Evolutionary conservation across 2,329 filamentous ascomycete genomes (phyloP).

Genomic region (Fusarium phyllophilum): DNA sequence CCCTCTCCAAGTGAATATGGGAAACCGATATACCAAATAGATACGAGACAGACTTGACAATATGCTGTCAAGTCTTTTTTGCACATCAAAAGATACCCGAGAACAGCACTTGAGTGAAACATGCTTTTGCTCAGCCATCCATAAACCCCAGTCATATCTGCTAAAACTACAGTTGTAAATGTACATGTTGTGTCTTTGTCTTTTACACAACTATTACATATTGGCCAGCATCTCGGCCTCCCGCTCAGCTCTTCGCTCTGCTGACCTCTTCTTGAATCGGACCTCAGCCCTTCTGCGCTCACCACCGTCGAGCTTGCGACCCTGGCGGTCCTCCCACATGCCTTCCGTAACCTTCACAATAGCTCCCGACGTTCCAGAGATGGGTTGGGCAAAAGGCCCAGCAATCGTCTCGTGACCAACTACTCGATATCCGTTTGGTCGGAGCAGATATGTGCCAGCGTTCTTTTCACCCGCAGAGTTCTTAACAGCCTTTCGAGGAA

Average conservation of each 20-base stretch:
- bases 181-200: slow-evolving; percentile 39
- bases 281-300: slow-evolving; percentile 90
- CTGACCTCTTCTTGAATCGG: slow-evolving; percentile 83
- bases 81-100: neutral
- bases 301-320: slow-evolving; percentile 94
- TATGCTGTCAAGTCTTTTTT: neutral
- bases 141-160: slow-evolving; percentile 31
- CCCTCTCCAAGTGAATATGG: no score
- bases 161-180: slow-evolving; percentile 47
- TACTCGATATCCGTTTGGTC: slow-evolving; percentile 67
- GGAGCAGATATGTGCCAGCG: slow-evolving; percentile 31
- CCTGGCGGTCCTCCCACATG: slow-evolving; percentile 90
- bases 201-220: slow-evolving; percentile 42
- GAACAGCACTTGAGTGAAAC: slow-evolving; percentile 3
- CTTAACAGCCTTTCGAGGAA: slow-evolving; percentile 38
- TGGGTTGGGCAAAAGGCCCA: slow-evolving; percentile 77
- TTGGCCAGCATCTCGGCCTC: slow-evolving; percentile 53
- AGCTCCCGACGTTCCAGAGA: slow-evolving; percentile 73
- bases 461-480: neutral
- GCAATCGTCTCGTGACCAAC: slow-evolving; percentile 74
- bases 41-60: neutral
- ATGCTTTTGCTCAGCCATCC: slow-evolving; percentile 30
- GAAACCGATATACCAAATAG: neutral
- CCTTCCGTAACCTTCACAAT: slow-evolving; percentile 80
- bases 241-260: slow-evolving; percentile 77